Conservation (phyloP, 75 land plant genomes). For the Picea sitchensis region DNA sequence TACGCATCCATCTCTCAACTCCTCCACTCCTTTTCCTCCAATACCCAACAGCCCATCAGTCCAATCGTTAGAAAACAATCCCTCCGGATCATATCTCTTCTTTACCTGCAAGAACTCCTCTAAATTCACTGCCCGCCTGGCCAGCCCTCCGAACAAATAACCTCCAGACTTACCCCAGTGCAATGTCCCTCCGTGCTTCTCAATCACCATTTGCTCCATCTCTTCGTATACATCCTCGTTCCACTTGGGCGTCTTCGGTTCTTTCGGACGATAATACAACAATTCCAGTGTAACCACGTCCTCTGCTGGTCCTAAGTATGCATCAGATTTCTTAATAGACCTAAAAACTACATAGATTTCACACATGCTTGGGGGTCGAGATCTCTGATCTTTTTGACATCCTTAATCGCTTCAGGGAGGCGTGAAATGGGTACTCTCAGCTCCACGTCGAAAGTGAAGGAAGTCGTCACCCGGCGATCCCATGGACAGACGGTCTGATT, state of each 20-base stretch:
- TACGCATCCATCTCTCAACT: too few relatives aligned
- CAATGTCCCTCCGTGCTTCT: too few relatives aligned
- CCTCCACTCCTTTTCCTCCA: too few relatives aligned
- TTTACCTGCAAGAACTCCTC: too few relatives aligned
- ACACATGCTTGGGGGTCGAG: too few relatives aligned
- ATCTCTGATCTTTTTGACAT: background rate
- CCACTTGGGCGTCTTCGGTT: background rate
- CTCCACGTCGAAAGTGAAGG: background rate
- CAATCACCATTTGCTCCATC: too few relatives aligned
- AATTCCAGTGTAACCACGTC: background rate
- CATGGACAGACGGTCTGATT: background rate
- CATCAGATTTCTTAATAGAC: background rate
- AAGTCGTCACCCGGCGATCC: background rate
- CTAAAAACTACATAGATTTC: background rate
- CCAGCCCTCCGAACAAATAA: too few relatives aligned
- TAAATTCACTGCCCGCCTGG: too few relatives aligned
- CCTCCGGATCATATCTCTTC: too few relatives aligned
- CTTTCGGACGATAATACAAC: background rate
- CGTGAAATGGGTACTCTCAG: slow-evolving; percentile 1
- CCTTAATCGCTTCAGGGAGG: background rate
- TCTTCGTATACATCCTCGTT: background rate
- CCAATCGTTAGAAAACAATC: too few relatives aligned
- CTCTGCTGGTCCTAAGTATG: background rate
- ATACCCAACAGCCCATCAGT: too few relatives aligned
- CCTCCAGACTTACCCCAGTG: too few relatives aligned